phyloP scores from a whole-genome alignment of 2,329 filamentous ascomycete genomes.

The Neonectria punicea region DNA sequence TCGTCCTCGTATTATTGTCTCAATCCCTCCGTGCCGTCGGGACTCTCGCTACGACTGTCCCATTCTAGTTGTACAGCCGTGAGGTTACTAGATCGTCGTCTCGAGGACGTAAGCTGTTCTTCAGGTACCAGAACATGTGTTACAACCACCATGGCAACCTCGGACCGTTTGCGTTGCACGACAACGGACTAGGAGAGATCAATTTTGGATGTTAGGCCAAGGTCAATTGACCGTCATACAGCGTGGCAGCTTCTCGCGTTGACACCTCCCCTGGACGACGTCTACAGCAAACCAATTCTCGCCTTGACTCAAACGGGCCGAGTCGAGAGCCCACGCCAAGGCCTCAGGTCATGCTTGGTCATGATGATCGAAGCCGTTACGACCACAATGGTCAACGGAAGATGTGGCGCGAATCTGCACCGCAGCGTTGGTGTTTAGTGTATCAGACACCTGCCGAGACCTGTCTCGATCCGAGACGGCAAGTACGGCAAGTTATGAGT shows the following conservation, averaged over 20 bases:
- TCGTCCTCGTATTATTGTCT: slow-evolving; percentile 22
- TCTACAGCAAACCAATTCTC: not conserved
- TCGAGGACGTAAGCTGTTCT: slow-evolving; percentile 24
- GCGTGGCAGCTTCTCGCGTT: not conserved
- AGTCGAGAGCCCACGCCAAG: not conserved
- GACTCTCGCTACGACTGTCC: slow-evolving; percentile 34
- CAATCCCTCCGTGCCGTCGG: slow-evolving; percentile 16
- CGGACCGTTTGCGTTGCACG: slow-evolving; percentile 35
- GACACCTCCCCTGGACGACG: not conserved
- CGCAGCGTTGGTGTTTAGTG: not conserved
- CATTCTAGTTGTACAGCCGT: slow-evolving; percentile 28
- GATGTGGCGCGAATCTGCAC: not conserved
- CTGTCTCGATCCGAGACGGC: not conserved
- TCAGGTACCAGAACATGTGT: slow-evolving; percentile 1
- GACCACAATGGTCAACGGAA: not conserved
- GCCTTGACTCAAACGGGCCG: not conserved
- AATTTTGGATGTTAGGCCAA: slow-evolving; percentile 25
- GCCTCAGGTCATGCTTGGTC: not conserved
- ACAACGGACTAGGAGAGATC: slow-evolving; percentile 21
- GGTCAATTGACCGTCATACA: slow-evolving; percentile 22
- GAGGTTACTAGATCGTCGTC: slow-evolving; percentile 23
- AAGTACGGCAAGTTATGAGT: slow-evolving; percentile 2
- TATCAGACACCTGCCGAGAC: not conserved
- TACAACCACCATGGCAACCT: not conserved
- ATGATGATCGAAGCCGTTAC: not conserved